Conservation (phyloP, 805 yeast species). For the Schwanniomyces occidentalis region DNA sequence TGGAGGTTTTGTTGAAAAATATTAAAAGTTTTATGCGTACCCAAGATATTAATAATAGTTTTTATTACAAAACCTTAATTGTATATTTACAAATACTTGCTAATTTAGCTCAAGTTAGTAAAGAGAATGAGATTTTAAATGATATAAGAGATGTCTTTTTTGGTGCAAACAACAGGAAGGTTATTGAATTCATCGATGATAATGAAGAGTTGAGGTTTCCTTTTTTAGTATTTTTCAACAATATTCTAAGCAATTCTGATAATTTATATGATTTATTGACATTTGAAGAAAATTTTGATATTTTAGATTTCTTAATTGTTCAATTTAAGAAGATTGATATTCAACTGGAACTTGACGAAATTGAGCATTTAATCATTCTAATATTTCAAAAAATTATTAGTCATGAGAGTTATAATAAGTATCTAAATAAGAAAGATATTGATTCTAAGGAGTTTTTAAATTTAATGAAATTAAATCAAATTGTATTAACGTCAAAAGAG, state of each 20-base stretch:
- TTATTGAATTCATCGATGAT: slow-evolving; percentile 1
- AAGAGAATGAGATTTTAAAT: slow-evolving; percentile 15
- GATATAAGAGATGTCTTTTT: slow-evolving; percentile 4
- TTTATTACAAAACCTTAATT: slow-evolving; percentile 13
- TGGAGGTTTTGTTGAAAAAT: slow-evolving; percentile 7
- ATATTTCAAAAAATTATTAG: slow-evolving; percentile 20
- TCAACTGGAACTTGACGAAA: slow-evolving; percentile 8
- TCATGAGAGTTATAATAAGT: slow-evolving; percentile 34
- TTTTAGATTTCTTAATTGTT: slow-evolving; percentile 7
- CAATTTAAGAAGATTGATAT: slow-evolving; percentile 14
- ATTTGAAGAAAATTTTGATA: slow-evolving; percentile 3
- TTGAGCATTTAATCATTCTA: slow-evolving; percentile 18
- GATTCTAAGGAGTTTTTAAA: slow-evolving; percentile 3
- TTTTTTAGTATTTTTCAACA: slow-evolving; percentile 6
- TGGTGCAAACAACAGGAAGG: slow-evolving; percentile 2
- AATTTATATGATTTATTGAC: slow-evolving; percentile 15
- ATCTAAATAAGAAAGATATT: slow-evolving; percentile 10
- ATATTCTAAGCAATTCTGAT: slow-evolving; percentile 8
- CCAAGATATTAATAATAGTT: slow-evolving; percentile 7
- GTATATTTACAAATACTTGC: slow-evolving; percentile 26
- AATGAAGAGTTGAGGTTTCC: slow-evolving; percentile 12
- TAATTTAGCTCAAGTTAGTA: slow-evolving; percentile 28
- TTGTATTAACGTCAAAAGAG: slow-evolving; percentile 38
- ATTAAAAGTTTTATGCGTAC: slow-evolving; percentile 3
- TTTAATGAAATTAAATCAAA: slow-evolving; percentile 29